Evolutionary conservation across 805 yeast genomes (phyloP).

Genomic region (Candida rishiriensis): DNA sequence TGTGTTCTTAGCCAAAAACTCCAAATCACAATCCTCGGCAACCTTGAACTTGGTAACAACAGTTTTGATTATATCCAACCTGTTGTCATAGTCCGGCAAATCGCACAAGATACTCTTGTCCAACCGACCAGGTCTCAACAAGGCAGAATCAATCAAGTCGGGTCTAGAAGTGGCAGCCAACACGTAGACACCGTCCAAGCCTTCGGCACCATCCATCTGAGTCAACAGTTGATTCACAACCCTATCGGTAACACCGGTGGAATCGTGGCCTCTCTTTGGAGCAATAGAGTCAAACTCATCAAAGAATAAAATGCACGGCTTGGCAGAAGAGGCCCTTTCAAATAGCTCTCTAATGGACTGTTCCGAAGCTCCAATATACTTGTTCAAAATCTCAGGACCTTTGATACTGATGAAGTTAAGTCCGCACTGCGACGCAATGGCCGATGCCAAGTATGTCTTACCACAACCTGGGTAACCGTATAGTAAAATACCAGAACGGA

Average conservation of each 20-base stretch:
- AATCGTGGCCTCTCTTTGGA: constrained; percentile 96
- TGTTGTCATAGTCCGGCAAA: constrained; percentile 67
- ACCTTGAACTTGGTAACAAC: constrained; percentile 62
- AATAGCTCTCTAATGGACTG: constrained; percentile 90
- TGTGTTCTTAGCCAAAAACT: constrained; percentile 51
- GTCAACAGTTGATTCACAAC: constrained; percentile 96
- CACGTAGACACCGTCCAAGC: constrained; percentile 93
- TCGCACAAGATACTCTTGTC: constrained; percentile 91
- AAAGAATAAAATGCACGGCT: constrained; percentile 87
- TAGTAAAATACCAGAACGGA: constrained; percentile 83
- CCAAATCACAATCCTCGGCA: constrained; percentile 45
- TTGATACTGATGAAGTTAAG: constrained; percentile 88
- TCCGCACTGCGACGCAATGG: constrained; percentile 92
- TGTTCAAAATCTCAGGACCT: constrained; percentile 93
- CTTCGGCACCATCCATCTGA: constrained; percentile 99
- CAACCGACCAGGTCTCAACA: constrained; percentile 91
- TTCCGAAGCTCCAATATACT: constrained; percentile 96
- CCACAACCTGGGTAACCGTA: constrained; percentile 99
- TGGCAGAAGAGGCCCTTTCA: constrained; percentile 91
- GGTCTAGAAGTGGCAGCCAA: constrained; percentile 96
- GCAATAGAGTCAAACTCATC: constrained; percentile 98
- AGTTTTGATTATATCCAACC: constrained; percentile 65
- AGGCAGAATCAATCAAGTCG: constrained; percentile 90
- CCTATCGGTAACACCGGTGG: constrained; percentile 96
- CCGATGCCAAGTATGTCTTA: constrained; percentile 87